Conservation (phyloP, 495 filamentous ascomycete species). For the Coniosporium apollinis region DNA sequence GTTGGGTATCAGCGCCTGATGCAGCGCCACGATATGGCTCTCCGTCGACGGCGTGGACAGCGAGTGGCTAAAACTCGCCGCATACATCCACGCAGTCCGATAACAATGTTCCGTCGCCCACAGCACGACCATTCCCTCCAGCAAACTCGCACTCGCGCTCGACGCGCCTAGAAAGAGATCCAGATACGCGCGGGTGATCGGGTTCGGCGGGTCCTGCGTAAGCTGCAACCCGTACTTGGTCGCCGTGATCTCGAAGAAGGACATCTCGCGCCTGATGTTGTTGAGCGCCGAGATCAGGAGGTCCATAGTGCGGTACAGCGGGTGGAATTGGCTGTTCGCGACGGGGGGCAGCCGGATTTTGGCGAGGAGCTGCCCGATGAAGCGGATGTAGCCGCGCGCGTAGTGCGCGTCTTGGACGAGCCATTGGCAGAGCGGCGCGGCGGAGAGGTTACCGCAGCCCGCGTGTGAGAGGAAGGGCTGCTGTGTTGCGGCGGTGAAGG, state of each 20-base stretch:
- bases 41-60: slow-evolving; percentile 13
- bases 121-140: slow-evolving; percentile 53
- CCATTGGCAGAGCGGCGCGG: slow-evolving; percentile 43
- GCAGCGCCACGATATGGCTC: slow-evolving; percentile 22
- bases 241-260: slow-evolving; percentile 50
- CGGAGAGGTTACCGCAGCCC: slow-evolving; percentile 42
- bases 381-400: slow-evolving; percentile 53
- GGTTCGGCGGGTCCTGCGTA: slow-evolving; percentile 26
- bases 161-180: slow-evolving; percentile 38
- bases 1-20: slow-evolving; percentile 27
- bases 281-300: slow-evolving; percentile 46
- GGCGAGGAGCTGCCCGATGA: slow-evolving; percentile 47
- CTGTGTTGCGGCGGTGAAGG: slow-evolving; percentile 41
- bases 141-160: slow-evolving; percentile 27
- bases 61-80: slow-evolving; percentile 16
- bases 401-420: slow-evolving; percentile 63
- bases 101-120: slow-evolving; percentile 54
- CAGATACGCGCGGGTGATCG: slow-evolving; percentile 33
- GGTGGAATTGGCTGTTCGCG: slow-evolving; percentile 22
- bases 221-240: slow-evolving; percentile 42
- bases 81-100: slow-evolving; percentile 24
- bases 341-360: slow-evolving; percentile 40
- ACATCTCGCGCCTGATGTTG: slow-evolving; percentile 49
- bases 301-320: slow-evolving; percentile 32
- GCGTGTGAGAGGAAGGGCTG: slow-evolving; percentile 52